phyloP scores from a whole-genome alignment of 345 rosid genomes.

The Lumnitzera littorea region DNA sequence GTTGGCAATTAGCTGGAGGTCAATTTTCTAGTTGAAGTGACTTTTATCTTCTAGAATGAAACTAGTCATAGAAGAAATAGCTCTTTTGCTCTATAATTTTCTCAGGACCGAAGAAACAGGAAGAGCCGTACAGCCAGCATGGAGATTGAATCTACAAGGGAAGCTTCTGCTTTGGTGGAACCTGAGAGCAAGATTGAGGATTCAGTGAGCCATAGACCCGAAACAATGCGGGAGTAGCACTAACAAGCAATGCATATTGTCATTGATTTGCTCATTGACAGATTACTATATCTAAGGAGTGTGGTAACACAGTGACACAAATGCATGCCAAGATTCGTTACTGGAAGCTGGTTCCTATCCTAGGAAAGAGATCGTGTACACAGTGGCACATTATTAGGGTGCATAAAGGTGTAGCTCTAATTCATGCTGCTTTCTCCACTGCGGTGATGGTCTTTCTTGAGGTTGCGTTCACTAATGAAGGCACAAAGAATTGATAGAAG shows the following conservation, averaged over 20 bases:
- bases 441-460: too few species aligned
- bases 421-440: too few species aligned
- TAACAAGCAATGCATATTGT: constrained; percentile 10
- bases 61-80: too few species aligned
- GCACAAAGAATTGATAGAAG: too few species aligned
- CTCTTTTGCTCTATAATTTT: neutral
- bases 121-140: constrained; percentile 59
- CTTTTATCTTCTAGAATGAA: neutral
- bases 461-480: too few species aligned
- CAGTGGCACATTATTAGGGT: neutral
- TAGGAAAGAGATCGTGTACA: neutral
- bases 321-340: neutral
- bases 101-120: constrained; percentile 71
- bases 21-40: too few species aligned
- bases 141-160: constrained; percentile 70
- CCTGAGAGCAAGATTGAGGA: constrained; percentile 30
- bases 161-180: constrained; percentile 23
- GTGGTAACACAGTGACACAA: constrained; percentile 1
- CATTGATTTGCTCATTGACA: constrained; percentile 10
- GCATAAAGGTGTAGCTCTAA: too few species aligned
- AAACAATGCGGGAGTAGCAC: constrained; percentile 29
- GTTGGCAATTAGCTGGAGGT: too few species aligned
- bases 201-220: constrained; percentile 22
- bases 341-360: neutral
- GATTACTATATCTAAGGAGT: neutral